These are phyloP conservation scores for Candida tammaniensis DNA, from an alignment of 805 yeast genomes.

Conservation along the genomic window DNA sequence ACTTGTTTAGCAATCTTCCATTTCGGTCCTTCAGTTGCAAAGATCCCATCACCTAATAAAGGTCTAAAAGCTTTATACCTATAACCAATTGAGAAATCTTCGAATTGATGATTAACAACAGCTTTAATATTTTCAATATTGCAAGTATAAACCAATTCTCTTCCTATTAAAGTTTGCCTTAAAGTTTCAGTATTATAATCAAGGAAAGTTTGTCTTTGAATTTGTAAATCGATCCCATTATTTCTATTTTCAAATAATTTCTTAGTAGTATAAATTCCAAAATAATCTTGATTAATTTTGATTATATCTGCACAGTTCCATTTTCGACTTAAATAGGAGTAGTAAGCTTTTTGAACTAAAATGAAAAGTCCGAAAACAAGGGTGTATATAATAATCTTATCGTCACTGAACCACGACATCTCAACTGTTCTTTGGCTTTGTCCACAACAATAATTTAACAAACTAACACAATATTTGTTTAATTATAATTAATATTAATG, in stretches of 20 bases:
- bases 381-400: too few relatives aligned
- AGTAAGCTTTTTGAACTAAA: slow-evolving; percentile 1
- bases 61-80: slow-evolving; percentile 29
- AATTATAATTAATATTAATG: too few relatives aligned
- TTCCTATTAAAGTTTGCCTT: slow-evolving; percentile 15
- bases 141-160: slow-evolving; percentile 22
- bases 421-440: too few relatives aligned
- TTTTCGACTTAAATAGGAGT: neutral
- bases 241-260: slow-evolving; percentile 9
- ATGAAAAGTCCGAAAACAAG: too few relatives aligned
- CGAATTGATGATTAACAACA: slow-evolving; percentile 32
- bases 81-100: slow-evolving; percentile 32
- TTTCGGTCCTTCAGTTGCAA: slow-evolving; percentile 36
- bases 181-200: slow-evolving; percentile 17
- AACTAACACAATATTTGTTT: too few relatives aligned
- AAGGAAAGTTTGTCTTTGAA: slow-evolving; percentile 8
- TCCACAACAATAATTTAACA: too few relatives aligned
- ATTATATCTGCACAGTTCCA: slow-evolving; percentile 10
- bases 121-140: slow-evolving; percentile 39
- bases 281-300: slow-evolving; percentile 9
- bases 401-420: too few relatives aligned
- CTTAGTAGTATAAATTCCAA: slow-evolving; percentile 10
- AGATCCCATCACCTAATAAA: slow-evolving; percentile 36
- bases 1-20: slow-evolving; percentile 37
- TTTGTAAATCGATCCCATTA: slow-evolving; percentile 10